These are phyloP conservation scores for Trichoderma lentiforme DNA, from an alignment of 2,329 filamentous ascomycete genomes.

Conservation along the genomic window DNA sequence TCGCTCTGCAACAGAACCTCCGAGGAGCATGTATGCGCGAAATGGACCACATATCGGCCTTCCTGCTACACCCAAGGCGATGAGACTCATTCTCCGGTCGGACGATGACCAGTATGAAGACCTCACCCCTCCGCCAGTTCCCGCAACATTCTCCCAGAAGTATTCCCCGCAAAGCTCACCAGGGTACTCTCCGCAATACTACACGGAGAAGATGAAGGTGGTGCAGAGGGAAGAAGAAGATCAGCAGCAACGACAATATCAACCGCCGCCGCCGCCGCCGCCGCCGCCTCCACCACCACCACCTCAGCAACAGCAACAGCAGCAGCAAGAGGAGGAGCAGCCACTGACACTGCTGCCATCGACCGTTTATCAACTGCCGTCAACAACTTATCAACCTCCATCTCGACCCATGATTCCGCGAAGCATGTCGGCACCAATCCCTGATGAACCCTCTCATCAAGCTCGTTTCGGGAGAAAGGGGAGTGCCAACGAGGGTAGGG, in stretches of 20 bases:
- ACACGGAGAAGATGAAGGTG: constrained; percentile 31
- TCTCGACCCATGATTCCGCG: constrained; percentile 48
- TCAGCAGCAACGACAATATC: background rate
- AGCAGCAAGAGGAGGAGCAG: constrained; percentile 26
- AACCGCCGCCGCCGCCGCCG: background rate
- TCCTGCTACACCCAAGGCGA: constrained; percentile 87
- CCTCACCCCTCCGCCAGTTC: constrained; percentile 51
- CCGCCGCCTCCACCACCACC: background rate
- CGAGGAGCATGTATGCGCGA: constrained; percentile 48
- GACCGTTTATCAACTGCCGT: constrained; percentile 59
- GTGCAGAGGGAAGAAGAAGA: constrained; percentile 18
- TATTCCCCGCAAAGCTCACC: constrained; percentile 39
- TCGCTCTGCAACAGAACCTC: constrained; percentile 65
- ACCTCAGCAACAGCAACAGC: constrained; percentile 14
- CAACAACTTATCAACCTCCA: constrained; percentile 59
- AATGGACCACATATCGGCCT: constrained; percentile 64
- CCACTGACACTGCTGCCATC: constrained; percentile 52
- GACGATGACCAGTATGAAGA: constrained; percentile 38
- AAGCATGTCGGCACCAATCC: constrained; percentile 59
- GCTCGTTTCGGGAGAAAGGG: constrained; percentile 34
- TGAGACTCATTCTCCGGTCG: constrained; percentile 72
- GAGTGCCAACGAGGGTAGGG: constrained; percentile 38
- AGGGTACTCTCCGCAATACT: constrained; percentile 22
- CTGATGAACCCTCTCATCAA: constrained; percentile 34
- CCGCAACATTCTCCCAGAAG: constrained; percentile 44